Evolutionary conservation across 257 asterid genomes (phyloP).

Genomic region (Solanum gandarillasii): DNA sequence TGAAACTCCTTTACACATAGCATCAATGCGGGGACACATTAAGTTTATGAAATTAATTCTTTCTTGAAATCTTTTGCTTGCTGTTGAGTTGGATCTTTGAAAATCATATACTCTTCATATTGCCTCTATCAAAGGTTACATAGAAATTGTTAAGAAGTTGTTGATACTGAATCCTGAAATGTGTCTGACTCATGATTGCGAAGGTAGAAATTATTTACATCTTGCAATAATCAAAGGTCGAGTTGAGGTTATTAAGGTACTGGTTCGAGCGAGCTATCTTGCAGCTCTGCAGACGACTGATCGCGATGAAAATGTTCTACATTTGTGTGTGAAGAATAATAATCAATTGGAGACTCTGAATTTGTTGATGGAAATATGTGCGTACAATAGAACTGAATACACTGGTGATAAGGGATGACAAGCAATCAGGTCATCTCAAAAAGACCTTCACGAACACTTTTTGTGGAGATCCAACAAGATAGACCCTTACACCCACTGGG

Average conservation of each 20-base stretch:
- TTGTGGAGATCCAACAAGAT: no score
- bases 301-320: conserved; percentile 14
- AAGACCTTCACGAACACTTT: no score
- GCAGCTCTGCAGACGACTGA: conserved; percentile 15
- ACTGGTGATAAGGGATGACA: no score
- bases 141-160: conserved; percentile 6
- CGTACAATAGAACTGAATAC: no score
- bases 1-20: conserved; percentile 36
- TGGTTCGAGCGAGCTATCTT: background rate
- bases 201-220: conserved; percentile 28
- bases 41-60: conserved; percentile 6
- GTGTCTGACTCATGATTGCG: conserved; percentile 12
- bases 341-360: conserved; percentile 21
- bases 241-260: conserved; percentile 13
- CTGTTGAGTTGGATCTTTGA: conserved; percentile 14
- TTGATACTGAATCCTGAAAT: background rate
- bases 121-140: conserved; percentile 13
- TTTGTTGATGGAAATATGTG: background rate
- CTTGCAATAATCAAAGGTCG: conserved; percentile 24
- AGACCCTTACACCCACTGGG: no score
- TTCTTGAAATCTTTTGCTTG: conserved; percentile 2
- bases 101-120: conserved; percentile 24
- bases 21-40: conserved; percentile 19
- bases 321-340: conserved; percentile 27
- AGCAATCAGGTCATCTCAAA: no score